phyloP scores from a whole-genome alignment of 345 rosid genomes.

The Syzygium aqueum region DNA sequence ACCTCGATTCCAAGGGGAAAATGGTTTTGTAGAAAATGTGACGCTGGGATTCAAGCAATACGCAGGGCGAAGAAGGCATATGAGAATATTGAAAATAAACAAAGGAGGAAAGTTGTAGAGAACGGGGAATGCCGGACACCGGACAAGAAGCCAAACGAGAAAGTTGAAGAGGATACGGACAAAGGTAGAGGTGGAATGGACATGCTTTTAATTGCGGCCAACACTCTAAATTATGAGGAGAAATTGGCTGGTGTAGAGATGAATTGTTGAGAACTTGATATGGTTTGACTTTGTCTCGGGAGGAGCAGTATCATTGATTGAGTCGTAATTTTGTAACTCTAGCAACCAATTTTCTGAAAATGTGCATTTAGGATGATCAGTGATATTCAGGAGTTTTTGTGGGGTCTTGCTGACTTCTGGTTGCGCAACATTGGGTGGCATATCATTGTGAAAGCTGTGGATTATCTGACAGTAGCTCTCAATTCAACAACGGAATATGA shows the following conservation, averaged over 20 bases:
- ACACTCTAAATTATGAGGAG: slow-evolving; percentile 43
- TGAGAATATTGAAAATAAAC: slow-evolving; percentile 19
- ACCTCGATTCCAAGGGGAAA: slow-evolving; percentile 45
- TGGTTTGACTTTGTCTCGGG: neutral
- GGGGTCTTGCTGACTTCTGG: neutral
- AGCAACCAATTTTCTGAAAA: neutral
- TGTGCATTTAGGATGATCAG: neutral
- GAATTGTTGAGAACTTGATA: slow-evolving; percentile 6
- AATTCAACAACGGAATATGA: neutral
- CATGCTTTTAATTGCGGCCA: slow-evolving; percentile 80
- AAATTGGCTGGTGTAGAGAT: slow-evolving; percentile 19
- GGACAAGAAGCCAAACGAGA: neutral
- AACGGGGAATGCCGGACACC: neutral
- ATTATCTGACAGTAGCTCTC: neutral
- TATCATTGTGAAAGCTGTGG: neutral
- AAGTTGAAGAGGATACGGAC: neutral
- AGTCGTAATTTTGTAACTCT: neutral
- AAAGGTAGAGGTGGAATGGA: slow-evolving; percentile 41
- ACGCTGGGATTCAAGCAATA: slow-evolving; percentile 38
- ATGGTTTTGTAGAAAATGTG: slow-evolving; percentile 83
- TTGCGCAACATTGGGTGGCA: neutral
- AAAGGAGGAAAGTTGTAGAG: slow-evolving; percentile 11
- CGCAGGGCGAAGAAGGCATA: slow-evolving; percentile 35
- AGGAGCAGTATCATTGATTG: neutral
- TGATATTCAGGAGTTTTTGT: neutral